Base-by-base conservation (phyloP, 2,329 filamentous ascomycete species). In the Ambrosiella xylebori region DNA sequence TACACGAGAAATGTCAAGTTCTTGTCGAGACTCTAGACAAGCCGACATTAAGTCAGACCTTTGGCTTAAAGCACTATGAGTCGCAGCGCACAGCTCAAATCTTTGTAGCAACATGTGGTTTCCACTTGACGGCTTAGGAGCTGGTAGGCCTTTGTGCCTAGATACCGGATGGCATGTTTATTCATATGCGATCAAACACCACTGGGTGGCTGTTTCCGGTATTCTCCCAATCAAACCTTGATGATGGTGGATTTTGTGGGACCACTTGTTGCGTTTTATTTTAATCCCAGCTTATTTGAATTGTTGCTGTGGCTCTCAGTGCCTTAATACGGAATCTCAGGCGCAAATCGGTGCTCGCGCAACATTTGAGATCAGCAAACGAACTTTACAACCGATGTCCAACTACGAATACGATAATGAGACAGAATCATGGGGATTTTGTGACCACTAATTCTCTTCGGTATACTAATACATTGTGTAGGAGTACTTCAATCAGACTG, bases 401-500 rank as follows among this genome's bases (percentile, higher is more conserved):
- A 56, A 53, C 59, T 61, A 52, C 59, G 53, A 47, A 58, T 27
- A 35, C 41, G 56, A 61, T 59, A 71, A 69, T 73, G 76, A 67
- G 85, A 88, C 81, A 52, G 59, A 60, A 37, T 37, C 11, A 52
- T 47, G 7, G 35, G 27, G 47, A 47, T 17, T 60, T 54, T 37
- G 19, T 35, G 12, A 19, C 36, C n/a, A 35, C 9, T 41, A 39
- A 44, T 40, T 37, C 44, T 52, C 49, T 58, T 58, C 56, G 83
- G 72, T 74, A 70, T 67, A 68, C 71, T 75, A 76, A 61, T 51
- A 15, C 71, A 41, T 40, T 72, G 74, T 50, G 72, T 88, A 98
- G 93, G 93, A 98, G 75, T 98, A 97, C 73, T 97, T 98, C 71
- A 74, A 78, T 68, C 85, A 88, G 68, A 85, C 87, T 66, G 82